Base-by-base conservation (phyloP, 305 asterid genomes). In the Fraxinus latifolia region DNA sequence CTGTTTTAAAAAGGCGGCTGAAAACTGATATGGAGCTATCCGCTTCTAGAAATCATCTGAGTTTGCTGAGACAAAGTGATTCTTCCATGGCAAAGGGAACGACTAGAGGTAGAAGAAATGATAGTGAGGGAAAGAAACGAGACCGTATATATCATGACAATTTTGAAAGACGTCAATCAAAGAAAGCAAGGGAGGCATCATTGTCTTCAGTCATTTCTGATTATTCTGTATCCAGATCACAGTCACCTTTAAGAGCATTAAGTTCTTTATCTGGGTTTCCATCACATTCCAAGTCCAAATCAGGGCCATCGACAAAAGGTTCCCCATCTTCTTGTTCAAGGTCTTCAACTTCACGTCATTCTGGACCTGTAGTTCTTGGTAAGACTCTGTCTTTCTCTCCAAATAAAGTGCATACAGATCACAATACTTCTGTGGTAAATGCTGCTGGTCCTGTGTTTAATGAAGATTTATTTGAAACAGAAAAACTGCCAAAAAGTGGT, bases 281-380 rank as follows among this genome's bases (percentile, higher is more conserved):
- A 68, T 71, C 83, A 76, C 53, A n/a, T 76, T 82, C 82, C 79
- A 77, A 82, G 81, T 39, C 17, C 23, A 85, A 80, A 31, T 74
- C 71, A 23, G 81, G 50, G 65, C 77, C 80, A 25, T 75, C 62
- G 14, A 5, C 74, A 76, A 84, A 82, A 39, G 37, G 58, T 39
- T 58, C 80, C 76, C 34, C 31, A 27, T 68, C 79, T 17, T 74
- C 76, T 65, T 44, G 83, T 80, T 79, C 68, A 62, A 81, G 71
- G 80, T 74, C 87, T 82, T 77, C 87, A 82, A 77, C 89, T 77
- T 87, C 83, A 77, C 65, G 37, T 23, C 80, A 75, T 60, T 87
- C 87, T 65, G 86, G 78, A 68, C 77, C 84, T 37, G 25, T 58
- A 29, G 78, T 65, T 37, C 76, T 21, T 29, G 73, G 60, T 74